Base-by-base conservation (phyloP, 352 stramenopile genomes). In the Phytopythium kandeliae region DNA sequence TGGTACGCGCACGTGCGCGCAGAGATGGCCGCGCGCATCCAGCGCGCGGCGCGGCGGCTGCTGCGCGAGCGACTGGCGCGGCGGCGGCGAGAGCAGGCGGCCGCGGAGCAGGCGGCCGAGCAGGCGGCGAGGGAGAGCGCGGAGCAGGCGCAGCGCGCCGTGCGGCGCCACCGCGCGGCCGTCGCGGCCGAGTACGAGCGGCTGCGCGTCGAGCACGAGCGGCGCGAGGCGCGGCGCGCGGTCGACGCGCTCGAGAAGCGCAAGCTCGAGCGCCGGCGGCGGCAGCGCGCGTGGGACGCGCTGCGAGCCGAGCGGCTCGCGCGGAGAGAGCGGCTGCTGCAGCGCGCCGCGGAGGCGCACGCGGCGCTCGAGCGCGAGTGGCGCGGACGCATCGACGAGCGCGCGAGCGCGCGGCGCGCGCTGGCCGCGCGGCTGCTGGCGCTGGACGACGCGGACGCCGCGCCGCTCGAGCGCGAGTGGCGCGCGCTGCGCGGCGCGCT, bases 181-280 rank as follows among this genome's bases (percentile, higher is more conserved):
- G 54, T 91, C 40, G 78, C 68, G 9, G 63, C 56, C 7, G 70
- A 69, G 38, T 91, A 78, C 49, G 63, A 82, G 38, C 68, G 74
- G 36, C 43, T 84, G 31, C 72, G 77, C 2, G 65, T 84, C 34
- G 73, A 80, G 11, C 45, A 55, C 6, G 62, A 80, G 12, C 69
- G 71, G 41, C 71, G 69, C 33, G 56, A 69, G 31, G 62, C 67
- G 24, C 76, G 72, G 25, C 64, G 71, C 22, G 58, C 63, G 21
- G 74, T 89, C 34, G 79, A 89, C 31, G 65, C 42, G 7, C 28
- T 67, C 1, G 74, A 90, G 50, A 90, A 88, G 36, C 59, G 76
- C 19, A 87, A 86, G 38, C 69, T 86, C 22, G 42, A 85, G 13
- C 70, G 57, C n/a, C 51, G 75, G 38, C 60, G 64, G 17, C 71